Conservation (phyloP, 345 rosid species). For the Populus euphratica region DNA sequence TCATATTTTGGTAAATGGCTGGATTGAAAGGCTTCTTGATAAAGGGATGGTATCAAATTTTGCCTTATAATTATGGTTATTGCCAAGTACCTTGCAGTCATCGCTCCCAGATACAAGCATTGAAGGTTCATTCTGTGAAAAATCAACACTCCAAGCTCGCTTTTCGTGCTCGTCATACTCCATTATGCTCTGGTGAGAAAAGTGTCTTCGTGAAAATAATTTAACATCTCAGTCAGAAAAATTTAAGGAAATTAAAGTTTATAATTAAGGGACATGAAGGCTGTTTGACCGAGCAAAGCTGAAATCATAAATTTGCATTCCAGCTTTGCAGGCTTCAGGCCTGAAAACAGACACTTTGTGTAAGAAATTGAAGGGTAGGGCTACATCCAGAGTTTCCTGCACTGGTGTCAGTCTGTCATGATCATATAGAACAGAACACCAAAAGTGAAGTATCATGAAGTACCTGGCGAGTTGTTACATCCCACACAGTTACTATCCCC, state of each 20-base stretch:
- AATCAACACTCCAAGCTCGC: constrained; percentile 98
- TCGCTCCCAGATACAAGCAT: constrained; percentile 96
- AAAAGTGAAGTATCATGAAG: neutral
- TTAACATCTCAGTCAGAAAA: neutral
- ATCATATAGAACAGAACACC: neutral
- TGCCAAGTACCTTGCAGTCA: constrained; percentile 68
- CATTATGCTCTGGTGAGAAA: constrained; percentile 60
- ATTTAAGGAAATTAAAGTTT: neutral
- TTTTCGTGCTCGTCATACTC: constrained; percentile 95
- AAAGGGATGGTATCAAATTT: too few species aligned
- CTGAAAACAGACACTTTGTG: neutral
- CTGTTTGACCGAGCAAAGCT: neutral
- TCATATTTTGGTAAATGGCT: too few species aligned
- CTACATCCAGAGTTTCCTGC: neutral
- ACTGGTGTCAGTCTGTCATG: neutral
- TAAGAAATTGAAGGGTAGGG: neutral
- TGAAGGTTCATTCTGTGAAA: constrained; percentile 77
- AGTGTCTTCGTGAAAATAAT: neutral
- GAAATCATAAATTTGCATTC: neutral
- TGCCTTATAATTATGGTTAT: too few species aligned
- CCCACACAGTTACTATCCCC: constrained; percentile 93
- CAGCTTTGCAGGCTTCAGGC: neutral
- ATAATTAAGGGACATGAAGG: neutral
- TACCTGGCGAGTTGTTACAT: constrained; percentile 82
- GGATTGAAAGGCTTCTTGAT: too few species aligned